Evolutionary conservation across 2,329 filamentous ascomycete genomes (phyloP).

Genomic region (Teratosphaeria destructans): DNA sequence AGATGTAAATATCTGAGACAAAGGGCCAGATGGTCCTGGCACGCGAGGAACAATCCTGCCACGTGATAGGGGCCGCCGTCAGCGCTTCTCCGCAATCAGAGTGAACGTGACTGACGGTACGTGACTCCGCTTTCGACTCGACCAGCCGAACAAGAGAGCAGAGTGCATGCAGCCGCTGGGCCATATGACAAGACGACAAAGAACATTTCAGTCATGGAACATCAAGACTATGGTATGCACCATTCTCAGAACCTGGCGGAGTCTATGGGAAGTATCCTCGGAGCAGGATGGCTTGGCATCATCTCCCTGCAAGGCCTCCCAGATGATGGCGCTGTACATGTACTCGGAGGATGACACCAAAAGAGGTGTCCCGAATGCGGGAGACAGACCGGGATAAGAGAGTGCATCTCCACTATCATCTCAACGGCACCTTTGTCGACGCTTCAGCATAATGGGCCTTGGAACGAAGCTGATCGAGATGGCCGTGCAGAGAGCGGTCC

Average conservation of each 20-base stretch:
- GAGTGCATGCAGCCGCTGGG: neutral
- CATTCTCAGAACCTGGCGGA: neutral
- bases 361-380: neutral
- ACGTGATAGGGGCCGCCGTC: neutral
- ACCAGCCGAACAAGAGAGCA: neutral
- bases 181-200: neutral
- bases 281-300: constrained; percentile 17
- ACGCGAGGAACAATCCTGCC: neutral
- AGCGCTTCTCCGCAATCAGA: neutral
- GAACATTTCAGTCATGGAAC: neutral
- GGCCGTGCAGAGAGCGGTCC: constrained; percentile 13
- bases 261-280: constrained; percentile 3
- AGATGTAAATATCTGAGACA: neutral
- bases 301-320: constrained; percentile 19
- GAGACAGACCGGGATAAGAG: neutral
- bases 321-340: constrained; percentile 3
- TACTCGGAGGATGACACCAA: constrained; percentile 1
- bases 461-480: constrained; percentile 19
- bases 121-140: neutral
- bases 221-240: neutral
- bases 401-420: constrained; percentile 11
- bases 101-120: neutral
- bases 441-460: constrained; percentile 16
- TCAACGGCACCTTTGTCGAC: constrained; percentile 23
- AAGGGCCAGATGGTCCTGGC: neutral